A percentile compares a stretch with the other conserved stretches of the same genome.
Conservation (phyloP, 805 yeast species). For the Spencermartinsiella europaea region DNA sequence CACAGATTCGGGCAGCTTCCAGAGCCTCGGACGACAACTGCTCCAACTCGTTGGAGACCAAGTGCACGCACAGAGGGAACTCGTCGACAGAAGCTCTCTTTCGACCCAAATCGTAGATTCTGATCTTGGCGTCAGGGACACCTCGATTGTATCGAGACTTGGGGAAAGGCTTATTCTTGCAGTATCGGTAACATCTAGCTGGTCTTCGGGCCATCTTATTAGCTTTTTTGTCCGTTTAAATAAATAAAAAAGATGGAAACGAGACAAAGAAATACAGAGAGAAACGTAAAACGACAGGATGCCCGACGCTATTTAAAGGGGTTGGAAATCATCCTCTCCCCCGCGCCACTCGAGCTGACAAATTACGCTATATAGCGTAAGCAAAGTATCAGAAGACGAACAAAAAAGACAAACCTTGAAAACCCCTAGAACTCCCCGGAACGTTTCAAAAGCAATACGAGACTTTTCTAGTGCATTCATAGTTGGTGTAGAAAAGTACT, state of each 20-base stretch:
- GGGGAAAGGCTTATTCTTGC: slow-evolving; percentile 99
- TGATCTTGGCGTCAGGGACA: slow-evolving; percentile 99
- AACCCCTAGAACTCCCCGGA: no score
- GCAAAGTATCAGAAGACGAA: no score
- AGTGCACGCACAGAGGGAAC: slow-evolving; percentile 99
- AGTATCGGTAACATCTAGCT: slow-evolving; percentile 99
- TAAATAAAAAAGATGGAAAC: background rate
- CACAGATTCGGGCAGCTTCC: slow-evolving; percentile 99
- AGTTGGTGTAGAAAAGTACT: no score
- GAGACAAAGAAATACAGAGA: background rate
- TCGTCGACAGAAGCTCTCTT: slow-evolving; percentile 99
- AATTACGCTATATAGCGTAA: no score
- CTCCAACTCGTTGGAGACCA: slow-evolving; percentile 98
- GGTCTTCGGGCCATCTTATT: slow-evolving; percentile 99
- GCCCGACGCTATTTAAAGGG: background rate
- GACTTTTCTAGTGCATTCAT: no score
- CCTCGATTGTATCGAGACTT: slow-evolving; percentile 99
- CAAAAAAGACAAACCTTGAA: no score
- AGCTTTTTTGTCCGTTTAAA: background rate
- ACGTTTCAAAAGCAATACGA: no score
- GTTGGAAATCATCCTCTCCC: no score
- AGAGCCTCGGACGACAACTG: slow-evolving; percentile 99
- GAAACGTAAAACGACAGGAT: background rate
- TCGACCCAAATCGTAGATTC: slow-evolving; percentile 99
- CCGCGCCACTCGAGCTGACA: no score